phyloP scores from a whole-genome alignment of 768 basidiomycete species.

The Calocybe indica region DNA sequence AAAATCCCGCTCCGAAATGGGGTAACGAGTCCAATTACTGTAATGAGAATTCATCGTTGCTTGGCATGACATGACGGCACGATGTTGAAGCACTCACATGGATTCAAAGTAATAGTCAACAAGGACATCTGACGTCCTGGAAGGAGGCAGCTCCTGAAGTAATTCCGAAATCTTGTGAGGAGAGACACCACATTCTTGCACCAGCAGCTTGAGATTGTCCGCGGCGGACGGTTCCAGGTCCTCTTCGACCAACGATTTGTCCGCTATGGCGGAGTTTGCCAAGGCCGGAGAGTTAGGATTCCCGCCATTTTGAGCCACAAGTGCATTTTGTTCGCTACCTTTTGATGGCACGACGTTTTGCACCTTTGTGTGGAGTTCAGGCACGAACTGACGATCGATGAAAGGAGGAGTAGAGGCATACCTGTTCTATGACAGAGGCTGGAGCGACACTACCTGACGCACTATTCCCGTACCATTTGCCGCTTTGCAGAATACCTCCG shows the following conservation, averaged over 20 bases:
- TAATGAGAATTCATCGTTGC: neutral
- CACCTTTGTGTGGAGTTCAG: slow-evolving; percentile 5
- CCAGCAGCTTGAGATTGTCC: slow-evolving; percentile 78
- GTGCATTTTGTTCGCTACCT: no score
- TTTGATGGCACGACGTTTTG: no score
- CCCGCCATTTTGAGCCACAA: no score
- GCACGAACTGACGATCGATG: slow-evolving; percentile 10
- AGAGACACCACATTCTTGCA: slow-evolving; percentile 89
- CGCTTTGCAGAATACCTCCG: slow-evolving; percentile 75
- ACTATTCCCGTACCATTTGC: slow-evolving; percentile 82
- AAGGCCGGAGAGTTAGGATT: neutral
- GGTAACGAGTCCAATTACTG: slow-evolving; percentile 93
- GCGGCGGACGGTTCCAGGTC: slow-evolving; percentile 54
- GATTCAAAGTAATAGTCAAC: slow-evolving; percentile 77
- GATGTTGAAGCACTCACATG: slow-evolving; percentile 37
- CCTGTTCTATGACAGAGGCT: slow-evolving; percentile 75
- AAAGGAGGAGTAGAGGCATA: slow-evolving; percentile 17
- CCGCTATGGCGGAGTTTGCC: slow-evolving; percentile 3
- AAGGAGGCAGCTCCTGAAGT: slow-evolving; percentile 81
- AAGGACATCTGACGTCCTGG: slow-evolving; percentile 66
- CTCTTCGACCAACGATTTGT: slow-evolving; percentile 27
- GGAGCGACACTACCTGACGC: slow-evolving; percentile 82
- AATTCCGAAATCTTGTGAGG: slow-evolving; percentile 89
- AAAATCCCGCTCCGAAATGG: slow-evolving; percentile 82
- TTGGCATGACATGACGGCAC: neutral